Evolutionary conservation across 129 eudicot species (phyloP).

Genomic region (Centrapalus pauciflorus): DNA sequence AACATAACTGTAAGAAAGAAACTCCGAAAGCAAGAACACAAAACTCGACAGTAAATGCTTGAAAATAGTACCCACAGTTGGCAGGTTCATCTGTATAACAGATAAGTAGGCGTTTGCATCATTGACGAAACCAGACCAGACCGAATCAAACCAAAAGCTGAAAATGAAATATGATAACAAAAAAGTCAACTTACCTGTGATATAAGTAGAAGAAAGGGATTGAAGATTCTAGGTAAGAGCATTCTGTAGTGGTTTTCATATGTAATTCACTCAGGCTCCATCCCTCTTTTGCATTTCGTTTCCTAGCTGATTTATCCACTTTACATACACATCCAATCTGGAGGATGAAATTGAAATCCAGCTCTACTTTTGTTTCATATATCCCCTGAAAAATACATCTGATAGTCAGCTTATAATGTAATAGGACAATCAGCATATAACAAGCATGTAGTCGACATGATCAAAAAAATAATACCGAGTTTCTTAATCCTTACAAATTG

Average conservation of each 20-base stretch:
- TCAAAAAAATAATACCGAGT: too few relatives aligned
- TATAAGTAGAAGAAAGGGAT: slow-evolving; percentile 80
- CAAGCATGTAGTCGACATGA: neutral
- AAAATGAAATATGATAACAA: neutral
- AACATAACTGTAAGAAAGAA: too few relatives aligned
- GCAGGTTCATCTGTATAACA: too few relatives aligned
- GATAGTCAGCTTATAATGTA: neutral
- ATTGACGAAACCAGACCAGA: too few relatives aligned
- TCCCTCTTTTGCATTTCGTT: slow-evolving; percentile 66
- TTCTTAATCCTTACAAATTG: neutral
- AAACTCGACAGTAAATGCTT: too few relatives aligned
- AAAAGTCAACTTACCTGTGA: slow-evolving; percentile 59
- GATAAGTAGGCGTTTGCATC: too few relatives aligned
- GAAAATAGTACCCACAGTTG: too few relatives aligned
- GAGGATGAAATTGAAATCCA: slow-evolving; percentile 65
- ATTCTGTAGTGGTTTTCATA: slow-evolving; percentile 96
- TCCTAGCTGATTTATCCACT: slow-evolving; percentile 78
- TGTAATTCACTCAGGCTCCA: slow-evolving; percentile 82
- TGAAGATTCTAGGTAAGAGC: slow-evolving; percentile 79
- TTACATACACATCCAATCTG: slow-evolving; percentile 99
- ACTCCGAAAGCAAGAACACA: too few relatives aligned
- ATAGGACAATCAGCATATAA: neutral
- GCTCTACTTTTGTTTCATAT: slow-evolving; percentile 81
- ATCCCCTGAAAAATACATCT: slow-evolving; percentile 59
- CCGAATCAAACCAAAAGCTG: too few relatives aligned